phyloP scores from a whole-genome alignment of 495 filamentous ascomycete genomes.

The Penicillium angulare region DNA sequence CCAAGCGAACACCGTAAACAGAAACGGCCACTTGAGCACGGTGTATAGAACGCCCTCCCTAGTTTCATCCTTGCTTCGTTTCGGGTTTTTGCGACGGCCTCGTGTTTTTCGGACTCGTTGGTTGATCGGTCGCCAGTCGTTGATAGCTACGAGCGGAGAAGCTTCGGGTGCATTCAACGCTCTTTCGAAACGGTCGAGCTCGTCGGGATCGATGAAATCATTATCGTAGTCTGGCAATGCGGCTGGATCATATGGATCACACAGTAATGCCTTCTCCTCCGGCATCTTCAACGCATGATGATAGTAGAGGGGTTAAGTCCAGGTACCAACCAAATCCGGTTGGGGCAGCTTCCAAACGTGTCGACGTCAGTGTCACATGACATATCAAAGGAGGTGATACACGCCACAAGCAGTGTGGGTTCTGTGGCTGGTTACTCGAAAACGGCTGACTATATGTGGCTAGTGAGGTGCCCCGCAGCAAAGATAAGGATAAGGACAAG shows the following conservation, averaged over 20 bases:
- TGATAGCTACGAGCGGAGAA: constrained; percentile 63
- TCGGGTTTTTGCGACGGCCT: constrained; percentile 40
- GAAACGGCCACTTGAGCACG: constrained; percentile 86
- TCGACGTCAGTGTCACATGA: constrained; percentile 30
- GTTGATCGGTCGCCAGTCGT: constrained; percentile 81
- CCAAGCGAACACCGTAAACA: constrained; percentile 77
- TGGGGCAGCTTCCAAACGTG: constrained; percentile 13
- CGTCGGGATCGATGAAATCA: constrained; percentile 61
- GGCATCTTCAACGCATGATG: constrained; percentile 41
- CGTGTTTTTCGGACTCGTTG: constrained; percentile 58
- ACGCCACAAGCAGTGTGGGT: too few relatives aligned
- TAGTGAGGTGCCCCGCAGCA: constrained; percentile 3
- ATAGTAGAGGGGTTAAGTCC: neutral
- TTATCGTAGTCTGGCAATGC: constrained; percentile 61
- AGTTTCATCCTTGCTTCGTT: constrained; percentile 81
- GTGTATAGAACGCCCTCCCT: constrained; percentile 88
- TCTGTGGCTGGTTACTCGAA: constrained; percentile 1
- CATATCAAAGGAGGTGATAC: too few relatives aligned
- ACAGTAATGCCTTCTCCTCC: constrained; percentile 24
- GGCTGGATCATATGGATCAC: constrained; percentile 38
- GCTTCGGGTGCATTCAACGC: constrained; percentile 50
- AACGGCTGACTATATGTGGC: too few relatives aligned
- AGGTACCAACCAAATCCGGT: constrained; percentile 17
- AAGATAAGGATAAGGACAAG: neutral
- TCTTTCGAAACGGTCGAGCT: constrained; percentile 50